A percentile compares a stretch with the other conserved stretches of the same genome.
These are phyloP conservation scores for Colletotrichum destructivum DNA, from an alignment of 2,329 filamentous ascomycete genomes.

Conservation along the genomic window DNA sequence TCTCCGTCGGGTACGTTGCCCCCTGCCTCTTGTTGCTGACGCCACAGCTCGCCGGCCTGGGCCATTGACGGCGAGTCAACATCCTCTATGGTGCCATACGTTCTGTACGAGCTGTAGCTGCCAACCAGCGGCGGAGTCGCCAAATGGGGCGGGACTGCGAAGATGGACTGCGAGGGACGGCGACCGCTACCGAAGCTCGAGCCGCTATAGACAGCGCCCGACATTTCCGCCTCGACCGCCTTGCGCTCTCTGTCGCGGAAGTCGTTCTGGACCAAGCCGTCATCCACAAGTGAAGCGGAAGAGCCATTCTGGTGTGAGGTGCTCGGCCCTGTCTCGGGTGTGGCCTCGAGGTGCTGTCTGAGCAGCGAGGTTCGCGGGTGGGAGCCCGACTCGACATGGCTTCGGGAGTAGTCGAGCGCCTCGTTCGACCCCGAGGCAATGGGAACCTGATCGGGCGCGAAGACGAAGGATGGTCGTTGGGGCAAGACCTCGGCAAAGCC, in stretches of 20 bases:
- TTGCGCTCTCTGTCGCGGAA: slow-evolving; percentile 66
- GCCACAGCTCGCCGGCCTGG: slow-evolving; percentile 67
- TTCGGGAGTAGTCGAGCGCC: slow-evolving; percentile 58
- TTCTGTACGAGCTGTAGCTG: slow-evolving; percentile 74
- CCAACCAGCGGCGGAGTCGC: slow-evolving; percentile 79
- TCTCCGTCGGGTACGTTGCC: slow-evolving; percentile 69
- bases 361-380: slow-evolving; percentile 62
- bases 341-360: slow-evolving; percentile 65
- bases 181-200: slow-evolving; percentile 48
- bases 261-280: slow-evolving; percentile 43
- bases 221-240: slow-evolving; percentile 60
- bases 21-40: slow-evolving; percentile 66
- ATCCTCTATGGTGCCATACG: slow-evolving; percentile 69
- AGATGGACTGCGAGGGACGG: slow-evolving; percentile 62
- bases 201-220: slow-evolving; percentile 50
- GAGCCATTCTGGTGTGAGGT: slow-evolving; percentile 32
- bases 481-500: slow-evolving; percentile 91
- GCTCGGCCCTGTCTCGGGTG: slow-evolving; percentile 31
- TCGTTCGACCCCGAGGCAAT: slow-evolving; percentile 53
- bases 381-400: slow-evolving; percentile 55
- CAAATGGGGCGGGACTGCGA: slow-evolving; percentile 72
- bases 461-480: slow-evolving; percentile 81
- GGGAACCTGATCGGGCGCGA: slow-evolving; percentile 69
- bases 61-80: slow-evolving; percentile 63
- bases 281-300: slow-evolving; percentile 41